These are phyloP conservation scores for Penicillium paradoxum DNA, from an alignment of 495 filamentous ascomycete species.

Conservation along the genomic window DNA sequence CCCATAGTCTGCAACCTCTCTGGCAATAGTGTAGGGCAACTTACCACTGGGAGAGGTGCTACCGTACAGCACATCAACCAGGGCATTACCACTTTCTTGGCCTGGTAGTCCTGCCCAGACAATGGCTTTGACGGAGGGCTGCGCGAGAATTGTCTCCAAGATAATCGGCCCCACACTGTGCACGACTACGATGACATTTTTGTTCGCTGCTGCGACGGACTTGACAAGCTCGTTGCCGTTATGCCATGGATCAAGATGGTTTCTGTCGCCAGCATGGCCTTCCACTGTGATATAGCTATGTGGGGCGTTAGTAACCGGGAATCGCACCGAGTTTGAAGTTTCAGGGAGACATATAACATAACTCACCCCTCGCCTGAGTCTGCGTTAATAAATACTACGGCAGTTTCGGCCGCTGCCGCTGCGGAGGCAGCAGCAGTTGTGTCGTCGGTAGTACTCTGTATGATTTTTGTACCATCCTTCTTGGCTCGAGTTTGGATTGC, in stretches of 20 bases:
- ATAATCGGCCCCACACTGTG: constrained; percentile 57
- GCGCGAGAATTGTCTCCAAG: constrained; percentile 40
- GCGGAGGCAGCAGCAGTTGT: constrained; percentile 40
- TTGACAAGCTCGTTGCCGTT: constrained; percentile 25
- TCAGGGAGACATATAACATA: not conserved
- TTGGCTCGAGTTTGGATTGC: constrained; percentile 34
- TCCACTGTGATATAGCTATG: constrained; percentile 57
- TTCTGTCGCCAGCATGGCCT: constrained; percentile 53
- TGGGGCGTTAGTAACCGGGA: not conserved
- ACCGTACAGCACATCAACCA: constrained; percentile 58
- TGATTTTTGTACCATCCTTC: constrained; percentile 41
- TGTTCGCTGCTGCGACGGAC: constrained; percentile 51
- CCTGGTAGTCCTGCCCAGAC: constrained; percentile 56
- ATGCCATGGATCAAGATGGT: constrained; percentile 42
- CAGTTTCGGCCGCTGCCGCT: constrained; percentile 51
- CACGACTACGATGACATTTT: constrained; percentile 78
- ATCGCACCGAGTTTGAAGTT: not conserved
- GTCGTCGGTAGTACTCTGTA: constrained; percentile 46
- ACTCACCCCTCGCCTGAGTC: constrained; percentile 61
- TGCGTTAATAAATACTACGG: constrained; percentile 63
- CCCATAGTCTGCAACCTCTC: constrained; percentile 59
- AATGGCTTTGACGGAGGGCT: constrained; percentile 56
- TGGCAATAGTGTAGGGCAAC: constrained; percentile 67
- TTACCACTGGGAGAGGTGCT: constrained; percentile 55
- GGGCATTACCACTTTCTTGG: constrained; percentile 53